These are phyloP conservation scores for Takashimella tepidaria DNA, from an alignment of 1,284 basidiomycete species.

Conservation along the genomic window DNA sequence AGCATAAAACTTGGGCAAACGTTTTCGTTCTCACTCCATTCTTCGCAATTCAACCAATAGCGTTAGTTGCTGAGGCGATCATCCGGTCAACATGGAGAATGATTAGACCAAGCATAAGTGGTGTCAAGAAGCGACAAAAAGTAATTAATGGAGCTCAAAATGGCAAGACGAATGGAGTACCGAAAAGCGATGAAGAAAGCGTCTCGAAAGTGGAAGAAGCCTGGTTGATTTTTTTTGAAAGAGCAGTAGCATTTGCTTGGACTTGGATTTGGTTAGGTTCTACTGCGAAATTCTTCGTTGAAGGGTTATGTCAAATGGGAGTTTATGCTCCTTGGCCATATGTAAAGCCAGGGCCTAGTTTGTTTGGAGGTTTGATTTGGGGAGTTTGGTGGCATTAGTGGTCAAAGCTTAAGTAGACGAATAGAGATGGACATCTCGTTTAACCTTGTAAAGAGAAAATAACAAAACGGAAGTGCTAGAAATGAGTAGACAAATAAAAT, in stretches of 20 bases:
- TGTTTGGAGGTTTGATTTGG: not conserved
- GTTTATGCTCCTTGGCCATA: slow-evolving; percentile 16
- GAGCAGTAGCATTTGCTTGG: slow-evolving; percentile 32
- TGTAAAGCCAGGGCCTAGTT: not conserved
- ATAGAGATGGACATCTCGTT: no score
- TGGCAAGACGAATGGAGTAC: slow-evolving; percentile 7
- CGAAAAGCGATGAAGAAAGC: not conserved
- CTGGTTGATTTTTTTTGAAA: slow-evolving; percentile 25
- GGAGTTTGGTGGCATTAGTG: not conserved
- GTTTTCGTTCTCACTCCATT: slow-evolving; percentile 31
- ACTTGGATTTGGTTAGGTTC: slow-evolving; percentile 42
- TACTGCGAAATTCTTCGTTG: slow-evolving; percentile 36
- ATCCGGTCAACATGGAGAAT: slow-evolving; percentile 27
- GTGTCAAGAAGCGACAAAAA: not conserved
- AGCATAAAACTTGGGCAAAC: slow-evolving; percentile 5
- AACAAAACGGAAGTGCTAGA: no score
- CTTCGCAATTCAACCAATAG: slow-evolving; percentile 39
- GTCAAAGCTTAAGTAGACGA: not conserved
- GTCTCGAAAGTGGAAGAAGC: slow-evolving; percentile 1
- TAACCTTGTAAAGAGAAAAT: no score
- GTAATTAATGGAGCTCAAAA: slow-evolving; percentile 9
- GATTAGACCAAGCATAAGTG: slow-evolving; percentile 2
- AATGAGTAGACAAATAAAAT: no score
- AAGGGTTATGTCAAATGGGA: slow-evolving; percentile 26
- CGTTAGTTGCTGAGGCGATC: slow-evolving; percentile 31